A percentile compares a stretch with the other conserved stretches of the same genome.
Conservation (phyloP, 495 filamentous ascomycete genomes). For the Penicillium soppii region DNA sequence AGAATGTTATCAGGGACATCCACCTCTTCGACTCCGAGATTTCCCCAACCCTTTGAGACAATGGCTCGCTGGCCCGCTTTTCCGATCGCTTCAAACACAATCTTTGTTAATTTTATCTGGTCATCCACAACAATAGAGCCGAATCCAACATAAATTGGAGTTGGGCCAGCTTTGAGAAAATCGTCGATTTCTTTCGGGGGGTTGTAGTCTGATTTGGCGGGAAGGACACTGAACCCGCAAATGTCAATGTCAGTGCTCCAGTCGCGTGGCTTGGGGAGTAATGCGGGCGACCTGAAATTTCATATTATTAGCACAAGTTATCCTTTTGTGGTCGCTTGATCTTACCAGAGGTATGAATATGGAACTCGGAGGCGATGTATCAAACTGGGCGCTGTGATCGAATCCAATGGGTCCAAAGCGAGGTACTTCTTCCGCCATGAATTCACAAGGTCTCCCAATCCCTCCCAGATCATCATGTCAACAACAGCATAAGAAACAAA, state of each 20-base stretch:
- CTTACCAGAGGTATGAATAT: slow-evolving; percentile 72
- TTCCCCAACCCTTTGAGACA: slow-evolving; percentile 80
- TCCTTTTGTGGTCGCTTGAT: too few species aligned
- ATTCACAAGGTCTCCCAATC: slow-evolving; percentile 75
- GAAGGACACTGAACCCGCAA: slow-evolving; percentile 73
- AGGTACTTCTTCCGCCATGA: slow-evolving; percentile 65
- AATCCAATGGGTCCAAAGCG: slow-evolving; percentile 63
- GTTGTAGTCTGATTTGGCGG: slow-evolving; percentile 60
- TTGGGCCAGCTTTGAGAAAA: slow-evolving; percentile 65
- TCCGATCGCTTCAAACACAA: slow-evolving; percentile 67
- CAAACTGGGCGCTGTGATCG: slow-evolving; percentile 67
- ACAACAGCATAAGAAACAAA: slow-evolving; percentile 74
- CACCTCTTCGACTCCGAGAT: slow-evolving; percentile 60
- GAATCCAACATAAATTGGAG: slow-evolving; percentile 80
- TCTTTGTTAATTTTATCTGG: slow-evolving; percentile 61
- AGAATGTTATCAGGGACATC: slow-evolving; percentile 67
- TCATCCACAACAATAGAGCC: slow-evolving; percentile 81
- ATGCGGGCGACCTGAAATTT: slow-evolving; percentile 59
- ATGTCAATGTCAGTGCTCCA: slow-evolving; percentile 72
- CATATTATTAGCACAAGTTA: neutral
- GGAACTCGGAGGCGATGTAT: slow-evolving; percentile 66
- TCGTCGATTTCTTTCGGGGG: slow-evolving; percentile 59
- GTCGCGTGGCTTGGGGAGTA: slow-evolving; percentile 77
- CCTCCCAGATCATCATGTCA: slow-evolving; percentile 84
- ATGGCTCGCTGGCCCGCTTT: slow-evolving; percentile 67